Percentiles rank a stretch among this genome's conserved stretches.
Evolutionary conservation across 148 eudicot species (phyloP).

Genomic region (Talinum fruticosum): DNA sequence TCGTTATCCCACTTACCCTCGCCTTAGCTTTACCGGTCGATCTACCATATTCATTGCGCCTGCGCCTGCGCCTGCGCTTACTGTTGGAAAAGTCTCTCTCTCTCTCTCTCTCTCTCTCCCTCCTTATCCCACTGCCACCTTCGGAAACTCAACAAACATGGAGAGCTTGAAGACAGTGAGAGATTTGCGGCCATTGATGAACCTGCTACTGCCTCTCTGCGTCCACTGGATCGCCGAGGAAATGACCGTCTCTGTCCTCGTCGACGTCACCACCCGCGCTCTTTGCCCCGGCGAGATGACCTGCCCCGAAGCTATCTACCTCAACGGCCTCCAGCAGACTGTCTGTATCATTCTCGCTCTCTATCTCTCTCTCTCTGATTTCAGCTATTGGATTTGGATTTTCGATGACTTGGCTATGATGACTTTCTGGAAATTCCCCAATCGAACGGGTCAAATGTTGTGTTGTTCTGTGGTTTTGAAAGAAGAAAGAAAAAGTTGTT

Average conservation of each 20-base stretch:
- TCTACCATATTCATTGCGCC: not conserved
- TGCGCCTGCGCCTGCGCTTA: not conserved
- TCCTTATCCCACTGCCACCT: too few relatives aligned
- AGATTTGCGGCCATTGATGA: constrained; percentile 51
- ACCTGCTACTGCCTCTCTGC: constrained; percentile 54
- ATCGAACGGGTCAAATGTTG: not conserved
- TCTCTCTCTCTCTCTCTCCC: too few relatives aligned
- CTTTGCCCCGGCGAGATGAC: constrained; percentile 60
- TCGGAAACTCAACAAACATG: not conserved
- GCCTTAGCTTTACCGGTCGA: too few relatives aligned
- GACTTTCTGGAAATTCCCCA: not conserved
- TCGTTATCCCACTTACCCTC: too few relatives aligned
- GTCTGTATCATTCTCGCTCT: constrained; percentile 21
- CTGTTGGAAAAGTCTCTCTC: too few relatives aligned
- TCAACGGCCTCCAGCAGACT: constrained; percentile 85
- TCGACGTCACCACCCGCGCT: constrained; percentile 73
- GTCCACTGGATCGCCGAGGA: constrained; percentile 84
- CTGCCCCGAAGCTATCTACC: constrained; percentile 67
- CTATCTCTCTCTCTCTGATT: not conserved
- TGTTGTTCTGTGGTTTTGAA: not conserved
- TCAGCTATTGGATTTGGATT: not conserved
- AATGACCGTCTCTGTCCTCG: constrained; percentile 80
- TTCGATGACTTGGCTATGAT: not conserved
- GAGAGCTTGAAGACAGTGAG: constrained; percentile 26
- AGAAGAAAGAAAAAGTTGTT: too few relatives aligned